These are phyloP conservation scores for Halteria grandinella DNA, from an alignment of 73 alveolate species.

Conservation along the genomic window DNA sequence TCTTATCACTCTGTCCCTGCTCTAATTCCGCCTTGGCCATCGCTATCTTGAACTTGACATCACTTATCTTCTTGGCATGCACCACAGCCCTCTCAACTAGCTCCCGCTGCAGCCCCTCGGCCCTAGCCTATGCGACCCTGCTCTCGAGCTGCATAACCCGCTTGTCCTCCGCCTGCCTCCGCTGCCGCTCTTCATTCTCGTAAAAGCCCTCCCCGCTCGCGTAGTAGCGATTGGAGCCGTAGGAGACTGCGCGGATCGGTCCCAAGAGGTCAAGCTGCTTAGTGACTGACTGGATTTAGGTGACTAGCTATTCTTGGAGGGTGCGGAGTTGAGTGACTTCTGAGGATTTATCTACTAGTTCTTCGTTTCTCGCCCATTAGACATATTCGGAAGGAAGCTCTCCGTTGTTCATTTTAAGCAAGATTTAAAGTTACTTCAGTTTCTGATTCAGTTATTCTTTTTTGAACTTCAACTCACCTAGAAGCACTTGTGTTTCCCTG, in stretches of 20 bases:
- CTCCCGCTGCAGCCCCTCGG: constrained; percentile 13
- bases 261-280: constrained; percentile 43
- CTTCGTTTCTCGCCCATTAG: constrained; percentile 46
- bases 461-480: constrained; percentile 48
- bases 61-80: constrained; percentile 47
- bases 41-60: constrained; percentile 38
- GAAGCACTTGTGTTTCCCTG: constrained; percentile 38
- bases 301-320: constrained; percentile 44
- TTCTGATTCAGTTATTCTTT: constrained; percentile 41
- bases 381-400: constrained; percentile 58
- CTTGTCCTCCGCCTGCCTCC: too few relatives aligned
- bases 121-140: not conserved
- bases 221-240: constrained; percentile 13
- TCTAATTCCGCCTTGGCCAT: constrained; percentile 28
- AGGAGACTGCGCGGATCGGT: too few relatives aligned
- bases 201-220: not conserved
- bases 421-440: constrained; percentile 34
- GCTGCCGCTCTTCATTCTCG: not conserved
- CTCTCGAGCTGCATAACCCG: too few relatives aligned
- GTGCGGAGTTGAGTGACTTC: constrained; percentile 45
- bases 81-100: not conserved
- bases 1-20: too few relatives aligned
- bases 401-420: constrained; percentile 63
- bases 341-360: constrained; percentile 40
- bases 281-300: constrained; percentile 43